These are phyloP conservation scores for Anisodus acutangulus DNA, from an alignment of 257 asterid species.

Conservation along the genomic window DNA sequence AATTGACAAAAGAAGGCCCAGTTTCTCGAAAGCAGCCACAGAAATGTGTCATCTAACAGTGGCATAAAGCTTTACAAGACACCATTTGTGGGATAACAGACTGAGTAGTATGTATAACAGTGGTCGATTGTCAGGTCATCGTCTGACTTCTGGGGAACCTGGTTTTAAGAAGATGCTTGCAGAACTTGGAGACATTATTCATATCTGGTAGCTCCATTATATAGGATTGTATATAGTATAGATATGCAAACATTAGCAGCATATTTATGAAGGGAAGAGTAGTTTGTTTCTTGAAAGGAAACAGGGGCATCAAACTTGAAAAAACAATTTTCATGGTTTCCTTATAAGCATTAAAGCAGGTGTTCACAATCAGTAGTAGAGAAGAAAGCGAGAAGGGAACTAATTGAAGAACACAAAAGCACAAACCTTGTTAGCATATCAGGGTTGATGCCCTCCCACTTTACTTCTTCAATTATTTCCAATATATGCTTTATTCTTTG, in stretches of 20 bases:
- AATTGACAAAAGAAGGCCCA: not conserved
- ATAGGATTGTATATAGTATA: not conserved
- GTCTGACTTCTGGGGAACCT: not conserved
- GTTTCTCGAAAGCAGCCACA: not conserved
- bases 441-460: slow-evolving; percentile 86
- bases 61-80: not conserved
- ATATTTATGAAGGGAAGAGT: not conserved
- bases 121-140: not conserved
- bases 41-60: slow-evolving; percentile 1
- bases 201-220: not conserved
- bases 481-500: slow-evolving; percentile 82
- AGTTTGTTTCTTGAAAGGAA: not conserved
- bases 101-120: not conserved
- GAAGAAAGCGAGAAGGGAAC: not conserved
- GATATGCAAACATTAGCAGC: slow-evolving; percentile 17
- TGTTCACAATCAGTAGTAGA: not conserved
- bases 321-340: not conserved
- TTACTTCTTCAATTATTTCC: slow-evolving; percentile 83
- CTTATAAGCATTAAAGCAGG: slow-evolving; percentile 11
- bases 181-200: not conserved
- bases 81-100: not conserved
- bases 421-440: slow-evolving; percentile 82
- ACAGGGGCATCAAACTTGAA: slow-evolving; percentile 13
- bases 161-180: slow-evolving; percentile 2
- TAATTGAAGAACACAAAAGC: not conserved